Conservation (phyloP, 1,284 basidiomycete genomes). For the Melampsora americana region DNA sequence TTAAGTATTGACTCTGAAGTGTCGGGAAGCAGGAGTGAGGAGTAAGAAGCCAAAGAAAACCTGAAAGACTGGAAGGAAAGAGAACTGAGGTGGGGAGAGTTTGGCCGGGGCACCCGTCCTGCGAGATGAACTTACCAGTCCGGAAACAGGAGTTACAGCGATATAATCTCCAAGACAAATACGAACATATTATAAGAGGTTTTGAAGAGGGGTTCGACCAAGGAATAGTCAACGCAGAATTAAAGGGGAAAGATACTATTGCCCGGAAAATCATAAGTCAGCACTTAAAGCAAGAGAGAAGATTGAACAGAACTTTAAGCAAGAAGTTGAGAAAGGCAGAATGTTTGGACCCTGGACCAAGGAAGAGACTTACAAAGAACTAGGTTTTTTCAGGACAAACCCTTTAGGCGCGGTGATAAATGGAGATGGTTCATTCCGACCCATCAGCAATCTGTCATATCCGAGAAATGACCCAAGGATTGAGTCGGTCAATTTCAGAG, state of each 20-base stretch:
- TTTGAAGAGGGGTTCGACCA: conserved; percentile 11
- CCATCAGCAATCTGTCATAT: conserved; percentile 16
- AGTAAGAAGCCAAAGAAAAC: not conserved
- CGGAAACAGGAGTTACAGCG: not conserved
- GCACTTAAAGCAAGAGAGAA: not conserved
- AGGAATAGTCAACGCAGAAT: conserved; percentile 8
- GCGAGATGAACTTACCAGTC: conserved; percentile 2
- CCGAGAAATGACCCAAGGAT: conserved; percentile 1
- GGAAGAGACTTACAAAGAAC: not conserved
- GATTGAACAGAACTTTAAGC: not conserved
- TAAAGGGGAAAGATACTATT: not conserved
- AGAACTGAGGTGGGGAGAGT: not conserved
- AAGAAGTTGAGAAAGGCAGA: not conserved
- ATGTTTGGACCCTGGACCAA: conserved; percentile 10
- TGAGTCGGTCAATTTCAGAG: not conserved
- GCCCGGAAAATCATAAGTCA: conserved; percentile 4
- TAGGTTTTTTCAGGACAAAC: conserved; percentile 15
- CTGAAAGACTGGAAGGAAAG: too few relatives aligned
- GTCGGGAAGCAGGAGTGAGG: not conserved
- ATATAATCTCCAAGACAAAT: not conserved
- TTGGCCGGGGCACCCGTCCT: not conserved
- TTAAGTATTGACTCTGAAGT: too few relatives aligned
- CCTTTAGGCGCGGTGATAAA: conserved; percentile 15
- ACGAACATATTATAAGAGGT: not conserved
- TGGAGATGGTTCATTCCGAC: conserved; percentile 9